phyloP scores from a whole-genome alignment of 495 filamentous ascomycete species.

The Apodospora peruviana region DNA sequence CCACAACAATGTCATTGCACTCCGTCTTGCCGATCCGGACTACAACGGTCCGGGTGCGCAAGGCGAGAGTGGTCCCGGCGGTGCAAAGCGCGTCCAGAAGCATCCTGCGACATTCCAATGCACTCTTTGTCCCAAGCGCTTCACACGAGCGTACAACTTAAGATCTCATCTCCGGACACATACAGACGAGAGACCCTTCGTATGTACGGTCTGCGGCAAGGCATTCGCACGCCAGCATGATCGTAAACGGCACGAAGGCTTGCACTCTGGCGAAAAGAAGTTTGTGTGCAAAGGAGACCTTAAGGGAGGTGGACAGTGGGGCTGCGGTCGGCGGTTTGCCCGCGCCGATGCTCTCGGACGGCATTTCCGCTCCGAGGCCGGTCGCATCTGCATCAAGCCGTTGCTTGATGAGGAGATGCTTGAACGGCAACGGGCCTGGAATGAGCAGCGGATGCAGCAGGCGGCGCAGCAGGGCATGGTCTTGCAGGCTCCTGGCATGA shows the following conservation, averaged over 20 bases:
- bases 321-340: conserved; percentile 88
- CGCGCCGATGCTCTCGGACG: conserved; percentile 91
- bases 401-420: conserved; percentile 83
- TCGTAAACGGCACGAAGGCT: conserved; percentile 83
- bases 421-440: conserved; percentile 62
- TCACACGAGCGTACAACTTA: conserved; percentile 84
- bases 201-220: conserved; percentile 95
- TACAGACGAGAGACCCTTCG: conserved; percentile 87
- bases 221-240: conserved; percentile 94
- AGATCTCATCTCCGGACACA: conserved; percentile 90
- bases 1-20: conserved; percentile 83
- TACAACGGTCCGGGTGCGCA: conserved; percentile 52
- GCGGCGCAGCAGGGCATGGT: conserved; percentile 44
- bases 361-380: conserved; percentile 96
- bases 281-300: conserved; percentile 93
- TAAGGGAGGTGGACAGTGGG: conserved; percentile 77
- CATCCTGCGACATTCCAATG: conserved; percentile 93
- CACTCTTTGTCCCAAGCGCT: conserved; percentile 76
- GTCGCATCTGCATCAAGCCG: conserved; percentile 92
- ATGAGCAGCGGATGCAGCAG: conserved; percentile 59
- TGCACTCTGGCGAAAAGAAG: conserved; percentile 92
- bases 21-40: conserved; percentile 83
- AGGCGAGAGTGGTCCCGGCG: conserved; percentile 42
- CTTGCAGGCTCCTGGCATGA: conserved; percentile 38
- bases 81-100: conserved; percentile 77